A percentile compares a stretch with the other conserved stretches of the same genome.
Evolutionary conservation across 2,329 filamentous ascomycete species (phyloP).

Genomic region (Apiospora malaysiana): DNA sequence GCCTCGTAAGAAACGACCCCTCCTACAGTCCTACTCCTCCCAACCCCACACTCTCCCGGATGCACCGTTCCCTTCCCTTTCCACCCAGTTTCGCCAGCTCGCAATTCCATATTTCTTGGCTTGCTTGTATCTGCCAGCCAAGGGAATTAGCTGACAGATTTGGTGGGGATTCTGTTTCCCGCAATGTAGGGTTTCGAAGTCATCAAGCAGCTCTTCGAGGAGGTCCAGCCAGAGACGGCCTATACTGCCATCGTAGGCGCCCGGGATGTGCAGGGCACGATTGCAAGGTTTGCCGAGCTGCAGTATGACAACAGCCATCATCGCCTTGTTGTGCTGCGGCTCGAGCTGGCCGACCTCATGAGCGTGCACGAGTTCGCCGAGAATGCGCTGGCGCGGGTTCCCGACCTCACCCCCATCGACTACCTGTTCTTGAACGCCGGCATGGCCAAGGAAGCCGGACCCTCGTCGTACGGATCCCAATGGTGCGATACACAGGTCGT

Average conservation of each 20-base stretch:
- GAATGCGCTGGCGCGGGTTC: constrained; percentile 47
- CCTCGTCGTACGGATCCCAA: constrained; percentile 47
- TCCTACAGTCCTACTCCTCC: neutral
- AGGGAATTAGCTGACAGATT: neutral
- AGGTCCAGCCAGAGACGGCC: constrained; percentile 32
- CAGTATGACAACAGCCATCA: constrained; percentile 48
- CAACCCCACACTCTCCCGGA: neutral
- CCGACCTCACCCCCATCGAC: constrained; percentile 37
- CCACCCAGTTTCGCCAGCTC: neutral
- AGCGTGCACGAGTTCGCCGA: constrained; percentile 54
- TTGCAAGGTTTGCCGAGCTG: constrained; percentile 49
- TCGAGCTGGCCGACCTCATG: constrained; percentile 53
- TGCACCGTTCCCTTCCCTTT: neutral
- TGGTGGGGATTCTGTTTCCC: neutral
- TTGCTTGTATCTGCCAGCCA: too few relatives aligned
- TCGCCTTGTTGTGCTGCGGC: constrained; percentile 51
- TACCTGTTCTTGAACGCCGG: constrained; percentile 58
- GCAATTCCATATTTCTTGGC: too few relatives aligned
- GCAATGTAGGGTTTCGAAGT: constrained; percentile 8
- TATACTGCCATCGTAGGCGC: constrained; percentile 57
- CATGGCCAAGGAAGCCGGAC: constrained; percentile 43
- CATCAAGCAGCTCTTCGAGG: neutral
- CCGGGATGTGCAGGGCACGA: constrained; percentile 48
- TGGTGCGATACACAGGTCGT: constrained; percentile 59
- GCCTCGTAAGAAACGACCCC: neutral